Percentiles rank a stretch among this genome's conserved stretches.
phyloP scores from a whole-genome alignment of 1,284 basidiomycete genomes.

The Gastroboletus turbinatus region DNA sequence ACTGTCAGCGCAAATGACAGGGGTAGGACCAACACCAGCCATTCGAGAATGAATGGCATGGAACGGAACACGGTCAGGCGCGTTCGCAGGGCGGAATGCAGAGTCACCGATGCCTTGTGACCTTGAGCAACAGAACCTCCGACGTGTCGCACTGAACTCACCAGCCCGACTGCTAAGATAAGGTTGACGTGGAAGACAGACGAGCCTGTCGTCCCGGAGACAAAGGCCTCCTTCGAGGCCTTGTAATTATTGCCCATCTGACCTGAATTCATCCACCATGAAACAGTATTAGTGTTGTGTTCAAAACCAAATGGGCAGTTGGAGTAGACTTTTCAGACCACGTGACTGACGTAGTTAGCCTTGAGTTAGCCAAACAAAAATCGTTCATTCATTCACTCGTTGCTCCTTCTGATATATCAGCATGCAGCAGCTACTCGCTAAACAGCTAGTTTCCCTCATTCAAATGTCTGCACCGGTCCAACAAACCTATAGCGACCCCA shows the following conservation, averaged over 20 bases:
- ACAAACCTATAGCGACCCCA: slow-evolving; percentile 38
- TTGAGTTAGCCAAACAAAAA: too few relatives aligned
- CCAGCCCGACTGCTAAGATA: slow-evolving; percentile 71
- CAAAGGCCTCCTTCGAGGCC: slow-evolving; percentile 83
- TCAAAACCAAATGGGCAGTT: background rate
- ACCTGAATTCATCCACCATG: background rate
- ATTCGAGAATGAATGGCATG: slow-evolving; percentile 56
- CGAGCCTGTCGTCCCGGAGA: slow-evolving; percentile 79
- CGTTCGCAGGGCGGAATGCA: slow-evolving; percentile 61
- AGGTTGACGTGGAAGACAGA: slow-evolving; percentile 74
- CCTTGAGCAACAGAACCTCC: slow-evolving; percentile 16
- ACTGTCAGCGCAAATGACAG: slow-evolving; percentile 79
- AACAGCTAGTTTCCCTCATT: background rate
- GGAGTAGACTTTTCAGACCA: background rate
- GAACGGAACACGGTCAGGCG: slow-evolving; percentile 41
- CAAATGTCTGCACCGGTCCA: slow-evolving; percentile 34
- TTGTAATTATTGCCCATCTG: slow-evolving; percentile 58
- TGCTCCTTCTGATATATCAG: background rate
- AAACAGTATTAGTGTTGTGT: background rate
- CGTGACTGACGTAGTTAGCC: too few relatives aligned
- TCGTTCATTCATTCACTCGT: too few relatives aligned
- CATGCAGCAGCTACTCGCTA: background rate
- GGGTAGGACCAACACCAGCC: slow-evolving; percentile 68
- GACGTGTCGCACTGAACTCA: slow-evolving; percentile 41
- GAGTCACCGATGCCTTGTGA: slow-evolving; percentile 64